These are phyloP conservation scores for Candida jianshihensis DNA, from an alignment of 805 yeast genomes.

Conservation along the genomic window DNA sequence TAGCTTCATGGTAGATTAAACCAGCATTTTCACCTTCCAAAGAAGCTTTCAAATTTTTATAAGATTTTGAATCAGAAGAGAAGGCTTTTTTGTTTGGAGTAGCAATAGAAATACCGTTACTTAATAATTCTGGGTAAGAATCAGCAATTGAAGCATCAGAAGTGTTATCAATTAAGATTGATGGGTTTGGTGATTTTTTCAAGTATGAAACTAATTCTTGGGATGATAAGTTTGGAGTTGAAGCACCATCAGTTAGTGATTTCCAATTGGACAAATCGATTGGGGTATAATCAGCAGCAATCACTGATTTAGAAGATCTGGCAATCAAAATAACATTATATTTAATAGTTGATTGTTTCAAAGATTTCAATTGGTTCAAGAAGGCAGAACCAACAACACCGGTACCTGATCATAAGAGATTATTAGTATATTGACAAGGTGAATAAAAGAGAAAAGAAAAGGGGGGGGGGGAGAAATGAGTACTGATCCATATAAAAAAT, in stretches of 20 bases:
- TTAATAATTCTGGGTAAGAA: conserved; percentile 66
- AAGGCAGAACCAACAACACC: conserved; percentile 96
- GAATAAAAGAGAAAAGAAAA: background rate
- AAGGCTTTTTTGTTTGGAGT: conserved; percentile 99
- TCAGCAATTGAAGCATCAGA: conserved; percentile 74
- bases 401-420: conserved; percentile 41
- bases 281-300: conserved; percentile 64
- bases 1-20: conserved; percentile 93
- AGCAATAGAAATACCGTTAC: conserved; percentile 82
- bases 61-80: conserved; percentile 63
- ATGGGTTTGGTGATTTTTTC: conserved; percentile 61
- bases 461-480: no score
- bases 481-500: no score
- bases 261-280: conserved; percentile 58
- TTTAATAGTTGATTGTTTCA: conserved; percentile 45
- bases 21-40: conserved; percentile 41
- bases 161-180: conserved; percentile 89
- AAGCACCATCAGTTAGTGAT: conserved; percentile 37
- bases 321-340: conserved; percentile 81
- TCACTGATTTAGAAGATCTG: conserved; percentile 61
- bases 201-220: conserved; percentile 57
- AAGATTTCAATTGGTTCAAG: conserved; percentile 65
- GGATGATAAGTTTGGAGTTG: conserved; percentile 40
- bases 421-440: background rate
- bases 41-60: conserved; percentile 63